phyloP scores from a whole-genome alignment of 768 basidiomycete species.

The Kwoniella botswanensis region DNA sequence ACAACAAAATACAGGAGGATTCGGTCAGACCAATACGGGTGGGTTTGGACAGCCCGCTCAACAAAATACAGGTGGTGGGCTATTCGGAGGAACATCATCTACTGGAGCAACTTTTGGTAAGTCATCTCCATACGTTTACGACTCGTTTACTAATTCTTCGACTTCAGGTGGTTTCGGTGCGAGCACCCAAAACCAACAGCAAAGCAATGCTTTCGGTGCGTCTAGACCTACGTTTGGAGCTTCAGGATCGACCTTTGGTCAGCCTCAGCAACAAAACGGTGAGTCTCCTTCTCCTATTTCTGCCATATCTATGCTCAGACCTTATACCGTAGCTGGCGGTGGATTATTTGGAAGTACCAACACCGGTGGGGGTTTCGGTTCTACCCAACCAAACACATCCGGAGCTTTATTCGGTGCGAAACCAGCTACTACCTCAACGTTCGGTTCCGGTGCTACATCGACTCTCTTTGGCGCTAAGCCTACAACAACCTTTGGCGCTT shows the following conservation, averaged over 20 bases:
- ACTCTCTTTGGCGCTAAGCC: constrained; percentile 61
- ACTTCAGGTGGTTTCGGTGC: constrained; percentile 64
- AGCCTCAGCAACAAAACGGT: constrained; percentile 47
- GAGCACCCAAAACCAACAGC: constrained; percentile 59
- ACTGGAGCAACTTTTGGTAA: constrained; percentile 20
- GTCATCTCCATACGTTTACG: not conserved
- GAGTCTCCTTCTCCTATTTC: not conserved
- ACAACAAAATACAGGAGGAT: constrained; percentile 34
- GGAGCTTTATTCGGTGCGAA: constrained; percentile 60
- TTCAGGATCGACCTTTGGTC: constrained; percentile 68
- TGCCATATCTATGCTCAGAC: not conserved
- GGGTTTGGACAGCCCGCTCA: constrained; percentile 32
- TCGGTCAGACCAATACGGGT: constrained; percentile 18
- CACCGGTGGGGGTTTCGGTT: constrained; percentile 41
- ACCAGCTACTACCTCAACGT: constrained; percentile 32
- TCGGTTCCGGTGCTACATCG: constrained; percentile 59
- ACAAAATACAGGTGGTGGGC: constrained; percentile 31
- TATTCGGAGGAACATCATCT: constrained; percentile 33
- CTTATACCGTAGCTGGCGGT: constrained; percentile 7
- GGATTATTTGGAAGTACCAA: constrained; percentile 36
- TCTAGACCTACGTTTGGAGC: constrained; percentile 57
- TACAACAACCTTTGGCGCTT: constrained; percentile 37
- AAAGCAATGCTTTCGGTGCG: constrained; percentile 62
- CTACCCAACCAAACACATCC: constrained; percentile 20
- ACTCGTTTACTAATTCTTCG: not conserved